Percentiles rank a stretch among this genome's conserved stretches.
These are phyloP conservation scores for Salix suchowensis DNA, from an alignment of 345 rosid species.

Conservation along the genomic window DNA sequence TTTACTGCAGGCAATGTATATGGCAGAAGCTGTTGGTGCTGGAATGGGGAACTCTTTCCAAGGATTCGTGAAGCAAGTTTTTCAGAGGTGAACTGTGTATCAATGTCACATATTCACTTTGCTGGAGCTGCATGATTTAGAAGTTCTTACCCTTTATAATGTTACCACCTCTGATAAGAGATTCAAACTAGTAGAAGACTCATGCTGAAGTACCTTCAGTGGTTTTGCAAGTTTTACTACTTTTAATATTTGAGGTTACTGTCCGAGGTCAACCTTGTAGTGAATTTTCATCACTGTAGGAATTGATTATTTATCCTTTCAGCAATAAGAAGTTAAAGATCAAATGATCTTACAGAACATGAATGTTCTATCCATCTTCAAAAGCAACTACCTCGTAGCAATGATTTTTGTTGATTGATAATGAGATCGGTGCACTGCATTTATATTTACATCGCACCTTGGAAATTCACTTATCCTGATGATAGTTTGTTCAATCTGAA, in stretches of 20 bases:
- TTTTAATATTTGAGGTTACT: not conserved
- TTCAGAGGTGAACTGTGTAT: slow-evolving; percentile 29
- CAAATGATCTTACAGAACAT: too few species aligned
- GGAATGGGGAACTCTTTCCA: slow-evolving; percentile 84
- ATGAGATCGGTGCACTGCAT: too few species aligned
- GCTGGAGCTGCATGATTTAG: not conserved
- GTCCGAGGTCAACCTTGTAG: not conserved
- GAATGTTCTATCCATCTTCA: too few species aligned
- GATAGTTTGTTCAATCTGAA: too few species aligned
- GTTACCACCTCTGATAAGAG: not conserved
- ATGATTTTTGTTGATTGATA: too few species aligned
- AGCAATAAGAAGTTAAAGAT: not conserved
- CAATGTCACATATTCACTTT: not conserved
- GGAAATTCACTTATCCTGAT: too few species aligned
- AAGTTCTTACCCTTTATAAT: not conserved
- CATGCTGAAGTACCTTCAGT: not conserved
- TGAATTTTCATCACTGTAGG: not conserved
- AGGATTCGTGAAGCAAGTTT: slow-evolving; percentile 57
- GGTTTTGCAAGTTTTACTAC: not conserved
- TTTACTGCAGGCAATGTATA: slow-evolving; percentile 65
- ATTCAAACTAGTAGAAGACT: not conserved
- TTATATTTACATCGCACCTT: too few species aligned
- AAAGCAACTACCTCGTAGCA: too few species aligned
- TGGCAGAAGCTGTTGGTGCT: slow-evolving; percentile 82
- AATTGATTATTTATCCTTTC: not conserved